phyloP scores from a whole-genome alignment of 495 filamentous ascomycete genomes.

The Massariosphaeria phaeospora region DNA sequence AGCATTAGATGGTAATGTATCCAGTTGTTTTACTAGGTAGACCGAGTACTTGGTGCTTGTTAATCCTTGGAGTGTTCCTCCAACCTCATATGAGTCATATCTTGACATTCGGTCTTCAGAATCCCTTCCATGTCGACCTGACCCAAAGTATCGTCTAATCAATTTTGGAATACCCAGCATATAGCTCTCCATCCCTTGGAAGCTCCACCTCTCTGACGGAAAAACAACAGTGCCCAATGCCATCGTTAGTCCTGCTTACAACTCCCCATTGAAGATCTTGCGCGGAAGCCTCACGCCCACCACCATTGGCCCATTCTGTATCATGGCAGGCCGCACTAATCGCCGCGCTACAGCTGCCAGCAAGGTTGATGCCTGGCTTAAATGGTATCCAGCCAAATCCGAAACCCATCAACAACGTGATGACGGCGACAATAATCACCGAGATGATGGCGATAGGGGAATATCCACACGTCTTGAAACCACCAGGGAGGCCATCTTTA shows the following conservation, averaged over 20 bases:
- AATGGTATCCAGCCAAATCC: neutral
- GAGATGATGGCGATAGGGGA: slow-evolving; percentile 7
- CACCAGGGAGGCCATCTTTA: neutral
- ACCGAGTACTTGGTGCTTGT: no score
- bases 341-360: slow-evolving; percentile 10
- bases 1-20: no score
- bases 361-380: slow-evolving; percentile 4
- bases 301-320: neutral
- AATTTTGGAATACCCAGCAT: no score
- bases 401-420: neutral
- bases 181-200: neutral
- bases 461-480: slow-evolving; percentile 5
- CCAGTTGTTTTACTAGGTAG: no score
- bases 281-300: neutral
- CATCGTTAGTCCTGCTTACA: neutral
- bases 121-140: no score
- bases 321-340: slow-evolving; percentile 20
- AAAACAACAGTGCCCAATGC: slow-evolving; percentile 7
- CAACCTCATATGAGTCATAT: no score
- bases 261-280: slow-evolving; percentile 19
- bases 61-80: no score
- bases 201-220: neutral
- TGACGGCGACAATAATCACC: neutral
- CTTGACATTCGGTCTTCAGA: no score
- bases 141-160: no score